Percentiles rank a stretch among this genome's conserved stretches.
These are phyloP conservation scores for Solanum chmielewskii DNA, from an alignment of 257 asterid species.

Conservation along the genomic window DNA sequence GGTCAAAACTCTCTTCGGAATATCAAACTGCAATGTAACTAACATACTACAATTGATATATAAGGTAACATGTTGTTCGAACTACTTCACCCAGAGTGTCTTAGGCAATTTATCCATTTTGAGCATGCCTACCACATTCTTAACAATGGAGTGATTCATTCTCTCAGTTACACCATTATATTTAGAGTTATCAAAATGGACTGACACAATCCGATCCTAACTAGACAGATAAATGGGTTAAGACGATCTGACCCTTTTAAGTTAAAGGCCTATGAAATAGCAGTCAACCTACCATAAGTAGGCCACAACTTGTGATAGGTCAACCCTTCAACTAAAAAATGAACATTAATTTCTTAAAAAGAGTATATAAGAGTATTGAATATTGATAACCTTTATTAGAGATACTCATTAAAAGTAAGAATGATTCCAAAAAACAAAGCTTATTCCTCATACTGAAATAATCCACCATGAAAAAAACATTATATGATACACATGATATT, in stretches of 20 bases:
- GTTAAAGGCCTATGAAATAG: neutral
- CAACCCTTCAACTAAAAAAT: neutral
- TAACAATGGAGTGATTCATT: neutral
- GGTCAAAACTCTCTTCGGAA: neutral
- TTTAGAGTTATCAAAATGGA: neutral
- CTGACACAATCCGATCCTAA: neutral
- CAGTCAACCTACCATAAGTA: fast-evolving
- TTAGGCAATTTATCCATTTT: neutral
- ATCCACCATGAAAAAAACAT: too few species aligned
- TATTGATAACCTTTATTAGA: too few species aligned
- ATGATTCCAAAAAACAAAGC: too few species aligned
- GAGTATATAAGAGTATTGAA: neutral
- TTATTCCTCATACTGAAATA: neutral
- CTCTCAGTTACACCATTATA: neutral
- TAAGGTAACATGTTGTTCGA: neutral
- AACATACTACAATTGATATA: neutral
- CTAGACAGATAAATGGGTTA: neutral
- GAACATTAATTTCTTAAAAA: neutral
- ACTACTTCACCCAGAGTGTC: neutral
- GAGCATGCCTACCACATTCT: neutral
- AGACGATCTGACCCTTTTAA: neutral
- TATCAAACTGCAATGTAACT: too few species aligned
- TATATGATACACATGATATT: neutral
- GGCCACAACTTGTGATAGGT: neutral
- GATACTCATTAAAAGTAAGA: too few species aligned